A percentile compares a stretch with the other conserved stretches of the same genome.
These are phyloP conservation scores for Penicillium hesseltinei DNA, from an alignment of 2,329 filamentous ascomycete species.

Conservation along the genomic window DNA sequence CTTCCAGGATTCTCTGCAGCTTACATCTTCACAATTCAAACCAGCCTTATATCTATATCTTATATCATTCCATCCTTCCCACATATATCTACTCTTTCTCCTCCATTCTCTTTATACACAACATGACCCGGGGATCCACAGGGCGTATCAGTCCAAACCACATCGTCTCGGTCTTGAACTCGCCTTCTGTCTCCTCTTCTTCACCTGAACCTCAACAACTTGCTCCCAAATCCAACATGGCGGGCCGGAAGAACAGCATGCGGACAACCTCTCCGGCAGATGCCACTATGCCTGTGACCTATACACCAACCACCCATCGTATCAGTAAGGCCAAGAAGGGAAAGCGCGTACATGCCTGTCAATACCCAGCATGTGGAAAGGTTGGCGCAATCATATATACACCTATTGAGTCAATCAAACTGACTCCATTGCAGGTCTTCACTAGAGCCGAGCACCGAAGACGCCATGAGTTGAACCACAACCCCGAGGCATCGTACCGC, in stretches of 20 bases:
- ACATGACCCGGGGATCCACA: slow-evolving; percentile 26
- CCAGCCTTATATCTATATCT: background rate
- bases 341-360: slow-evolving; percentile 51
- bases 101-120: slow-evolving; percentile 7
- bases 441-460: slow-evolving; percentile 50
- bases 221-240: slow-evolving; percentile 16
- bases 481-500: slow-evolving; percentile 46
- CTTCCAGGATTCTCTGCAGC: slow-evolving; percentile 15
- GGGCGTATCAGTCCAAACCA: slow-evolving; percentile 22
- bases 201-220: slow-evolving; percentile 15
- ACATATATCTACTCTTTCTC: background rate
- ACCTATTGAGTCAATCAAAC: slow-evolving; percentile 6
- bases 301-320: slow-evolving; percentile 50
- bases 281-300: slow-evolving; percentile 40
- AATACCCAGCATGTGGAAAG: slow-evolving; percentile 49
- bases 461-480: slow-evolving; percentile 53
- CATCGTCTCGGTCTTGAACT: slow-evolving; percentile 23
- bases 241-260: slow-evolving; percentile 30
- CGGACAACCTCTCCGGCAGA: slow-evolving; percentile 32
- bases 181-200: slow-evolving; percentile 19
- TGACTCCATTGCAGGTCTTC: slow-evolving; percentile 41
- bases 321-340: slow-evolving; percentile 55
- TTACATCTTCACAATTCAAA: slow-evolving; percentile 10
- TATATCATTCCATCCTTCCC: background rate
- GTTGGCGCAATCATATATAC: slow-evolving; percentile 30